Conservation (phyloP, 1,284 basidiomycete genomes). For the Porodaedalea pini region DNA sequence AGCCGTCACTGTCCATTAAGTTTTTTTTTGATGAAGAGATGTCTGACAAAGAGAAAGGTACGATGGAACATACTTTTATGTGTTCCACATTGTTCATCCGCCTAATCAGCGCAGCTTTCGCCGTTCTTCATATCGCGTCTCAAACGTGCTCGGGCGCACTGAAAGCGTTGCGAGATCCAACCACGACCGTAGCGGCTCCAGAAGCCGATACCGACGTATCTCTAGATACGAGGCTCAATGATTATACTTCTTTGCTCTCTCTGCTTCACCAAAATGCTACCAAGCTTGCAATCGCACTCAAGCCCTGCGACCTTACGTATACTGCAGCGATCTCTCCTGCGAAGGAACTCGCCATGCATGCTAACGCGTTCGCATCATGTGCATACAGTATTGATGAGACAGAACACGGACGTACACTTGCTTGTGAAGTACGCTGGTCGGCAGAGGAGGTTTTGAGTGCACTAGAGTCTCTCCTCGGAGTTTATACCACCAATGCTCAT, state of each 20-base stretch:
- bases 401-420: conserved; percentile 50
- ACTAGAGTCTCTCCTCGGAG: conserved; percentile 39
- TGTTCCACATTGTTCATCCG: background rate
- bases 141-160: conserved; percentile 16
- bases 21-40: conserved; percentile 1
- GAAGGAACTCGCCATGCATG: conserved; percentile 52
- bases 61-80: background rate
- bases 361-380: conserved; percentile 57
- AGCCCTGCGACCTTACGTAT: conserved; percentile 56
- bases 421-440: conserved; percentile 43
- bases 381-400: conserved; percentile 45
- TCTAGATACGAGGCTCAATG: conserved; percentile 27
- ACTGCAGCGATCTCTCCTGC: conserved; percentile 52
- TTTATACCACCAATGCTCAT: conserved; percentile 32
- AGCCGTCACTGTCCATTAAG: background rate
- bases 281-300: conserved; percentile 63
- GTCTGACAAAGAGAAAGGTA: conserved; percentile 18
- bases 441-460: conserved; percentile 47
- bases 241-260: conserved; percentile 57
- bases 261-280: conserved; percentile 60
- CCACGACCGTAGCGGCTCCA: background rate
- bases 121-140: conserved; percentile 8
- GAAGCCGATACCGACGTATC: conserved; percentile 6
- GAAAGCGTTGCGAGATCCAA: conserved; percentile 11
- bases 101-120: conserved; percentile 13